Percentiles rank a stretch among this genome's conserved stretches.
Evolutionary conservation across 2,329 filamentous ascomycete species (phyloP).

Genomic region (Gremmenia infestans): DNA sequence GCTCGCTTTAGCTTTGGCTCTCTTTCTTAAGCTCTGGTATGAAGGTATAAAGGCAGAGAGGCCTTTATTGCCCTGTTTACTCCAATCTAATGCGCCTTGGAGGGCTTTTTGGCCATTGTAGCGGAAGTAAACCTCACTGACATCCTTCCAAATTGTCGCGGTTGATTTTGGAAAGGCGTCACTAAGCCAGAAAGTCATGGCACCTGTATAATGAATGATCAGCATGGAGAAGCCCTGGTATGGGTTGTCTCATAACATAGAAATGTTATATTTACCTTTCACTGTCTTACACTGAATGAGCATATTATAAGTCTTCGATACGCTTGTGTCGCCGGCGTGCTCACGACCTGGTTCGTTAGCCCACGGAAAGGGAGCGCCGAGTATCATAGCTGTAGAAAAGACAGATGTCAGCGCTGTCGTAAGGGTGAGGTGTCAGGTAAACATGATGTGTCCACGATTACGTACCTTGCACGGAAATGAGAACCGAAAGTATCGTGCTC

Average conservation of each 20-base stretch:
- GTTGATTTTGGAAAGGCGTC: slow-evolving; percentile 5
- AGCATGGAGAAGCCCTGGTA: not conserved
- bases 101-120: slow-evolving; percentile 9
- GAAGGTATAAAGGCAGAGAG: not conserved
- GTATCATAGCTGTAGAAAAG: slow-evolving; percentile 17
- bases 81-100: not conserved
- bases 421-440: not conserved
- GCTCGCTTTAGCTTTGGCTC: not conserved
- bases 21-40: not conserved
- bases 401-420: not conserved
- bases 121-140: slow-evolving; percentile 14
- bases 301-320: slow-evolving; percentile 10
- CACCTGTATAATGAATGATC: not conserved
- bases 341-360: slow-evolving; percentile 20
- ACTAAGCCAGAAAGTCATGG: slow-evolving; percentile 20
- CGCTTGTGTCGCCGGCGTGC: not conserved
- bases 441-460: not conserved
- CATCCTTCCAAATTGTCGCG: slow-evolving; percentile 19
- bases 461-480: slow-evolving; percentile 17
- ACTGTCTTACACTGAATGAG: slow-evolving; percentile 18
- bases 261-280: slow-evolving; percentile 1
- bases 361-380: slow-evolving; percentile 20
- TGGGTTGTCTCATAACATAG: not conserved
- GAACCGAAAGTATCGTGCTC: slow-evolving; percentile 20
- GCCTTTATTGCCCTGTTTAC: not conserved